Conservation (phyloP, 108 stramenopile genomes). For the Cyclostephanos tholiformis region DNA sequence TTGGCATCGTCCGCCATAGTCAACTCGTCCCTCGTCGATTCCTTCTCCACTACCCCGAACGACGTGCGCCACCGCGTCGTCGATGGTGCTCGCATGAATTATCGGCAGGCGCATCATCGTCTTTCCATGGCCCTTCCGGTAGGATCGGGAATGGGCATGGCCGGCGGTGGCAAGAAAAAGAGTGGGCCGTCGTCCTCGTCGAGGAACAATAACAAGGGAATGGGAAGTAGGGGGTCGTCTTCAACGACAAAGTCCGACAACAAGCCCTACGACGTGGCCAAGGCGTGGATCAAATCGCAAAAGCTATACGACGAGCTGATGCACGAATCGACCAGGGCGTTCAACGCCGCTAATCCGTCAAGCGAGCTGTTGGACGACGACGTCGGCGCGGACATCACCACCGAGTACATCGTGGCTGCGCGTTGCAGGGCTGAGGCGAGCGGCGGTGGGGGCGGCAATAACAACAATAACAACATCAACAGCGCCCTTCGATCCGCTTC, state of each 20-base stretch:
- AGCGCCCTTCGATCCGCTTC: constrained; percentile 26
- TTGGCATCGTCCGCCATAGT: too few relatives aligned
- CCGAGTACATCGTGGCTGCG: constrained; percentile 74
- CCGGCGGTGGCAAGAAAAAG: constrained; percentile 44
- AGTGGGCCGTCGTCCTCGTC: constrained; percentile 21
- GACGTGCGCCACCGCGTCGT: too few relatives aligned
- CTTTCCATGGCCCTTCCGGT: too few relatives aligned
- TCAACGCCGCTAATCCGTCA: constrained; percentile 33
- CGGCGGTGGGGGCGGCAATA: too few relatives aligned
- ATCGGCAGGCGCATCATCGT: too few relatives aligned
- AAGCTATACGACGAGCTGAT: constrained; percentile 71
- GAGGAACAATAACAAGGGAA: constrained; percentile 31
- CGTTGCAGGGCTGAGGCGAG: constrained; percentile 40
- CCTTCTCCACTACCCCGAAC: too few relatives aligned
- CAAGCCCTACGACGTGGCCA: constrained; percentile 62
- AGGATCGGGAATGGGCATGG: constrained; percentile 51
- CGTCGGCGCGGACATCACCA: constrained; percentile 20
- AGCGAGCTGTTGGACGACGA: constrained; percentile 20
- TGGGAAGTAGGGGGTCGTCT: constrained; percentile 27
- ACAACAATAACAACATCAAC: not conserved
- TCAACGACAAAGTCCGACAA: constrained; percentile 6
- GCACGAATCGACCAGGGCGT: constrained; percentile 49
- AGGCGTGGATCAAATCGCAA: constrained; percentile 61
- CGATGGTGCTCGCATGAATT: too few relatives aligned
- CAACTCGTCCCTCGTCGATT: too few relatives aligned